These are phyloP conservation scores for Zygosaccharomyces gambellarensis DNA, from an alignment of 805 yeast genomes.

Conservation along the genomic window DNA sequence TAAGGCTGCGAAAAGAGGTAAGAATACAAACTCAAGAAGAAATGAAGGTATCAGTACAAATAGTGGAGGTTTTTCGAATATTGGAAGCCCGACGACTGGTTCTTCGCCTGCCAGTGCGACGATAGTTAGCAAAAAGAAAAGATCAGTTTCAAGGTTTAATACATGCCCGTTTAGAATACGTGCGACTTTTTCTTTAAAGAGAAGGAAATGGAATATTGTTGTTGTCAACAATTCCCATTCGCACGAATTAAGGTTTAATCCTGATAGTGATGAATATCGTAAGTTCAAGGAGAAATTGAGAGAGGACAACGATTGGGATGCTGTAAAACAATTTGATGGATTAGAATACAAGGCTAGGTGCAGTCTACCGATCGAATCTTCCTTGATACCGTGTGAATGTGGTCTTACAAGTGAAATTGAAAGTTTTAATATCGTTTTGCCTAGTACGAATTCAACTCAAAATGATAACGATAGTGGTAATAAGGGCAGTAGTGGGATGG, in stretches of 20 bases:
- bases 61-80: slow-evolving; percentile 7
- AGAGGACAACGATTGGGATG: slow-evolving; percentile 28
- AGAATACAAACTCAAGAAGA: slow-evolving; percentile 16
- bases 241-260: slow-evolving; percentile 41
- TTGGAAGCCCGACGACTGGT: slow-evolving; percentile 2
- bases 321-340: slow-evolving; percentile 35
- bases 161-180: slow-evolving; percentile 62
- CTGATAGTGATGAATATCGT: slow-evolving; percentile 34
- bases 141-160: slow-evolving; percentile 33
- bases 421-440: slow-evolving; percentile 33
- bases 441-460: slow-evolving; percentile 21
- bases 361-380: slow-evolving; percentile 31
- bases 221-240: slow-evolving; percentile 58
- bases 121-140: slow-evolving; percentile 21
- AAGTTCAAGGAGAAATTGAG: slow-evolving; percentile 32
- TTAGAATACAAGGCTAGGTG: slow-evolving; percentile 32
- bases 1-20: slow-evolving; percentile 38
- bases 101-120: not conserved
- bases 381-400: slow-evolving; percentile 36
- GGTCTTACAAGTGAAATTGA: slow-evolving; percentile 36
- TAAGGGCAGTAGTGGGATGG: not conserved
- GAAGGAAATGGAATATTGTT: slow-evolving; percentile 54
- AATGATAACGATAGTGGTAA: slow-evolving; percentile 6
- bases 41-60: slow-evolving; percentile 11
- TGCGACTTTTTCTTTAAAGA: slow-evolving; percentile 53